Evolutionary conservation across 495 filamentous ascomycete species (phyloP), one percentile per base, ranked within the genome.

Genomic region (Penicillium odoratum): DNA sequence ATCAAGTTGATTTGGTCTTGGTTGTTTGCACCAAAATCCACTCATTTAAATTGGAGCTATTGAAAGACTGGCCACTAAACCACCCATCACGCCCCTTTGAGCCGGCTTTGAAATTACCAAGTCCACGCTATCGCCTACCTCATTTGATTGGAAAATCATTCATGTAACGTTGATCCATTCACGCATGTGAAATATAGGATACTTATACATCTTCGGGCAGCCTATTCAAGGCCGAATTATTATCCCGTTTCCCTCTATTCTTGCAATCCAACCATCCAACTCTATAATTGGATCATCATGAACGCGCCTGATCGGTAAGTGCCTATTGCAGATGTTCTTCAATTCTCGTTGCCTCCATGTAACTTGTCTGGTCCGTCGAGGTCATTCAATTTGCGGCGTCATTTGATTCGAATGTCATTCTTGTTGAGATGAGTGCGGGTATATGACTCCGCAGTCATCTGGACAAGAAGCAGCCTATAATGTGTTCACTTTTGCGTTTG

Each of bases 221-320:
- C 7, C 33, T 36, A 11, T 11, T 13, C 33, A 36, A 11, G 9
- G 13, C 33, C 13, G 4, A 4, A 36, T 4, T 11, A 36, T 36
- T 36, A 18, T 0, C 4, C 15, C 16, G 15, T 44, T 15, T 42
- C 11, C 15, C 5, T 16, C 13, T 44, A 16, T 21, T 16, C 2
- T 16, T 18, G 1, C n/a, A 7, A 21, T 16, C n/a, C 3, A 25
- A 16, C 15, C 21, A 21, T 18, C 26, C 16, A 21, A 7, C 28
- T 51, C 15, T 21, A 21, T 21, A 51, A 15, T 51, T 21, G 16
- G 8, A 31, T 29, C 47, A 52, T 11, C 21, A 90, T 90, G 87
- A 90, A 90, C 70, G 87, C 87, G 3, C 87, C 87, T 25, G 87
- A 90, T 63, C 78, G 87, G 87, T 79, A 69, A 68, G 73, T 60